Evolutionary conservation across 257 asterid species (phyloP), one percentile per base, ranked within the genome.

Genomic region (Lantana camara): DNA sequence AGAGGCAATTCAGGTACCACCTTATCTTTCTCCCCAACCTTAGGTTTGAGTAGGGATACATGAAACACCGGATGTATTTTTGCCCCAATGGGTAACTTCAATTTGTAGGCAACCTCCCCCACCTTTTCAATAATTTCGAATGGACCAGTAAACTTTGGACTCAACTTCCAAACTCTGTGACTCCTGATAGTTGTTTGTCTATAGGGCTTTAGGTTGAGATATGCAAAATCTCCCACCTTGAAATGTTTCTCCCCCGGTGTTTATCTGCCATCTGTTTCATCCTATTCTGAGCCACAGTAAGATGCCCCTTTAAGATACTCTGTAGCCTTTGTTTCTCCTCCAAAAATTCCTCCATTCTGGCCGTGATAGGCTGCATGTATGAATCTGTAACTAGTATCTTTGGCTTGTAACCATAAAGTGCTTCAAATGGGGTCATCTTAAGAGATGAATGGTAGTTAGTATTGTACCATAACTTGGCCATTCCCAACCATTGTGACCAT

Each of bases 21-120:
- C 0, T 0, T 1, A 0, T 9, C 32, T 0, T 3, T 1, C 1
- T 40, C 0, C 0, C 41, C 44, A 7, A 41, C 17, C 0, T 4
- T 1, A 1, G 15, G 10, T 10, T 66, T 66, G 0, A 57, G 37
- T 1, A 20, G 4, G 0, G 68, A 68, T 0, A 63, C 59, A 30
- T 68, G 68, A 23, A 68, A 61, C 0, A 74, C 64, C 1, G 17
- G 59, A 8, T 74, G 75, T 0, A 73, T 22, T 4, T n/a, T 45
- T 1, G 67, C n/a, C 0, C 1, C 1, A 0, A 52, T 57, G 0
- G 50, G 13, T n/a, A 8, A 20, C 3, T 9, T 41, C 2, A 51
- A 73, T n/a, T n/a, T n/a, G n/a, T n/a, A n/a, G n/a, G n/a, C n/a
- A n/a, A n/a, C n/a, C n/a, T n/a, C n/a, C n/a, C n/a, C n/a, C n/a